A percentile compares a stretch with the other conserved stretches of the same genome.
Conservation (phyloP, 805 yeast genomes). For the Clavispora vitiphila region DNA sequence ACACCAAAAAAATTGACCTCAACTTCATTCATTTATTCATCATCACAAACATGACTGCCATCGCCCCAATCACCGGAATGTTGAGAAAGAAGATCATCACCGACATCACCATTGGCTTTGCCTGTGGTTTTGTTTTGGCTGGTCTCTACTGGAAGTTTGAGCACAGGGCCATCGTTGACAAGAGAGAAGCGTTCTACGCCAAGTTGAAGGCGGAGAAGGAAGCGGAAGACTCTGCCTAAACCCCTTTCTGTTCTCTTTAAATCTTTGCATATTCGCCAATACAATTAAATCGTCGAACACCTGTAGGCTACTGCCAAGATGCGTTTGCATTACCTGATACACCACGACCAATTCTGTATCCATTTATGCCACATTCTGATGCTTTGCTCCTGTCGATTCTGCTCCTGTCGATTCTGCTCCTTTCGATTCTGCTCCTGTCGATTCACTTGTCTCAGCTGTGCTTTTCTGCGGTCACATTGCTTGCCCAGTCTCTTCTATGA, state of each 20-base stretch:
- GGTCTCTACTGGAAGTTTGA: conserved; percentile 82
- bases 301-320: too few relatives aligned
- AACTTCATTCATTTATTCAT: conserved; percentile 1
- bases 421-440: too few relatives aligned
- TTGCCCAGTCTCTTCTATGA: too few relatives aligned
- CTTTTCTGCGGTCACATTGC: too few relatives aligned
- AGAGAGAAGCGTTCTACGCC: conserved; percentile 83
- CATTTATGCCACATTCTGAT: too few relatives aligned
- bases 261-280: conserved; percentile 2
- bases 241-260: not conserved
- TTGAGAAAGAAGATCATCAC: conserved; percentile 75
- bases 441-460: too few relatives aligned
- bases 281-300: not conserved
- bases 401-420: too few relatives aligned
- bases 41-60: conserved; percentile 24
- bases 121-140: conserved; percentile 49
- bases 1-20: not conserved
- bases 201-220: conserved; percentile 71
- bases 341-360: too few relatives aligned
- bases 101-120: conserved; percentile 71
- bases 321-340: too few relatives aligned
- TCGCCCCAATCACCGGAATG: conserved; percentile 83
- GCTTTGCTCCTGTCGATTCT: too few relatives aligned
- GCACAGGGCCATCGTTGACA: conserved; percentile 68
- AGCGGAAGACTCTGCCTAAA: conserved; percentile 42